Evolutionary conservation across 1,284 basidiomycete species (phyloP).

Genomic region (Ustilago cynodontis): DNA sequence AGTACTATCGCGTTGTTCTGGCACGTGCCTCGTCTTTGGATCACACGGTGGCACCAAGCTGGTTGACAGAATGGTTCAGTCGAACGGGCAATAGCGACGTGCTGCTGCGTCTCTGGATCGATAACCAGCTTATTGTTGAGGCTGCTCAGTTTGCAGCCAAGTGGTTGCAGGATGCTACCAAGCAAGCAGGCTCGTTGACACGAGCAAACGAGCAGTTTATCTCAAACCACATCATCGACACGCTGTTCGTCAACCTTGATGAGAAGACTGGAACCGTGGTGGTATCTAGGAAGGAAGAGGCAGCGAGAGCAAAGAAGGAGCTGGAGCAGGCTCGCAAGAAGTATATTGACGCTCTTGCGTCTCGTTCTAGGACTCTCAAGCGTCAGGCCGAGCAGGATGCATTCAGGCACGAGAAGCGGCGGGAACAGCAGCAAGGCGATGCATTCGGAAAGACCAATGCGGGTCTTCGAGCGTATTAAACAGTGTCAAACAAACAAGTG

Average conservation of each 20-base stretch:
- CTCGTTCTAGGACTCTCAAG: conserved; percentile 33
- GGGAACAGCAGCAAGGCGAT: conserved; percentile 37
- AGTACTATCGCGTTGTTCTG: conserved; percentile 76
- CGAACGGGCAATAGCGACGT: conserved; percentile 37
- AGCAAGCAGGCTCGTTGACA: conserved; percentile 12
- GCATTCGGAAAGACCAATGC: background rate
- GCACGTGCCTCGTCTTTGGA: conserved; percentile 25
- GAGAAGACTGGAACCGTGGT: conserved; percentile 23
- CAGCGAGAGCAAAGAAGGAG: conserved; percentile 10
- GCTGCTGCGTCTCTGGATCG: conserved; percentile 40
- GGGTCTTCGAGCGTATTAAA: conserved; percentile 27
- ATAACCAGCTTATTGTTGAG: conserved; percentile 38
- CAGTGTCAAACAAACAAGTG: background rate
- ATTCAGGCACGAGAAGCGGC: conserved; percentile 41
- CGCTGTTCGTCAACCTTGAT: conserved; percentile 37
- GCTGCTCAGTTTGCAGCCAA: conserved; percentile 29
- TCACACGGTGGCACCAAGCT: conserved; percentile 19
- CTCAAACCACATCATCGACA: conserved; percentile 43
- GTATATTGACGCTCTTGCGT: conserved; percentile 29
- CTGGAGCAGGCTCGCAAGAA: conserved; percentile 35
- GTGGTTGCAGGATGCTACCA: conserved; percentile 29
- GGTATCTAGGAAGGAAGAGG: conserved; percentile 22
- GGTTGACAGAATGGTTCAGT: conserved; percentile 46
- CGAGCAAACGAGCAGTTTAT: conserved; percentile 29
- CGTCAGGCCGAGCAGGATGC: conserved; percentile 49